These are phyloP conservation scores for Phoma herbarum DNA, from an alignment of 2,329 filamentous ascomycete species.

Conservation along the genomic window DNA sequence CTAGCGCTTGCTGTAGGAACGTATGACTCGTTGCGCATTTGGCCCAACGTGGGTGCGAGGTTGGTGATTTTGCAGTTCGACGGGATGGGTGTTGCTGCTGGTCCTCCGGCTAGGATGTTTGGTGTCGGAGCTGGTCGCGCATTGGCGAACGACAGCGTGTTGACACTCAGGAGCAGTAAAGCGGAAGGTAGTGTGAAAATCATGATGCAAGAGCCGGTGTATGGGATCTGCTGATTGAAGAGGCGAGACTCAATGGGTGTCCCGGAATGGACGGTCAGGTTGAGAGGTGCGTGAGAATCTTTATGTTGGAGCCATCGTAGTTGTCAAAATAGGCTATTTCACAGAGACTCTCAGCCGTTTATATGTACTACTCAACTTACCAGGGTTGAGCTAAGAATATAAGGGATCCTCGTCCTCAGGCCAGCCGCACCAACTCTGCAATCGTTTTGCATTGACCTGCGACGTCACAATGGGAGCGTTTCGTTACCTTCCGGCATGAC, in stretches of 20 bases:
- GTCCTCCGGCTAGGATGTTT: constrained; percentile 46
- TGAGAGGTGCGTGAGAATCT: neutral
- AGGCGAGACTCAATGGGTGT: neutral
- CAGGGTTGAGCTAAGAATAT: neutral
- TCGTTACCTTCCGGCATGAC: neutral
- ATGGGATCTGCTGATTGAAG: neutral
- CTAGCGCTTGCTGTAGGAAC: constrained; percentile 31
- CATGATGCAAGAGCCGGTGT: neutral
- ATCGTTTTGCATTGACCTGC: neutral
- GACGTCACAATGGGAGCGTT: neutral
- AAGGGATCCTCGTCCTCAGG: no score
- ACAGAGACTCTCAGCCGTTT: neutral
- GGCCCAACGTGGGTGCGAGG: constrained; percentile 26
- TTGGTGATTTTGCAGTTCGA: constrained; percentile 47
- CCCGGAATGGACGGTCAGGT: no score
- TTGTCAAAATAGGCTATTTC: neutral
- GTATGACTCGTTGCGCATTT: constrained; percentile 26
- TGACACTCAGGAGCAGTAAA: neutral
- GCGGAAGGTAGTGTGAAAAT: neutral
- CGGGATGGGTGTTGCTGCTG: constrained; percentile 45
- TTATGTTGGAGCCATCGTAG: neutral
- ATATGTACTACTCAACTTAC: constrained; percentile 1
- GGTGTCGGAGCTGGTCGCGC: neutral
- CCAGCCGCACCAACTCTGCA: neutral
- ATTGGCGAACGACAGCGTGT: neutral